Conservation (phyloP, 257 asterid species). For the Marsdenia floribunda region DNA sequence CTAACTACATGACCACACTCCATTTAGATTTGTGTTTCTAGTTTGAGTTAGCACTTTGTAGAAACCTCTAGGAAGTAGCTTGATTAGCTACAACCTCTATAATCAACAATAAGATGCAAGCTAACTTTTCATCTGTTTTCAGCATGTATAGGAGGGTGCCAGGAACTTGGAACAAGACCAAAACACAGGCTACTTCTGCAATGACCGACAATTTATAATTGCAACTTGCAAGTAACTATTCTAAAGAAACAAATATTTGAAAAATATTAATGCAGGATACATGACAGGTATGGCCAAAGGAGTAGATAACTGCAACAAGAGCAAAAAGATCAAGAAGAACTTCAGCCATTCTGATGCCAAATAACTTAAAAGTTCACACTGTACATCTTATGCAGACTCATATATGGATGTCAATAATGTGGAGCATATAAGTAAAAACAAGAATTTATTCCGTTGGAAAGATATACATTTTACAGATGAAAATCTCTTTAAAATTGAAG, state of each 20-base stretch:
- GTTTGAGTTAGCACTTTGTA: not conserved
- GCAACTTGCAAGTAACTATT: not conserved
- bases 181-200: not conserved
- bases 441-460: conserved; percentile 14
- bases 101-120: not conserved
- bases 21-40: not conserved
- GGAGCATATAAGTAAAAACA: not conserved
- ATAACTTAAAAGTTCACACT: not conserved
- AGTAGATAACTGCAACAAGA: not conserved
- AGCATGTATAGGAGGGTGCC: not conserved
- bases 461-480: conserved; percentile 13
- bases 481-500: conserved; percentile 13
- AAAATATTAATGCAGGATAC: not conserved
- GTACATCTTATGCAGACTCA: conserved; percentile 1
- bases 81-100: not conserved
- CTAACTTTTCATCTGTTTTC: too few relatives aligned
- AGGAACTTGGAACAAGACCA: not conserved
- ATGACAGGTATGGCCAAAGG: not conserved
- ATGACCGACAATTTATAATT: too few relatives aligned
- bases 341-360: not conserved
- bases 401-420: not conserved
- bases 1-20: conserved; percentile 7
- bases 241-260: not conserved
- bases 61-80: not conserved
- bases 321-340: not conserved